phyloP scores from a whole-genome alignment of 176 grass and related monocot genomes.

The Urochloa ruziziensis region DNA sequence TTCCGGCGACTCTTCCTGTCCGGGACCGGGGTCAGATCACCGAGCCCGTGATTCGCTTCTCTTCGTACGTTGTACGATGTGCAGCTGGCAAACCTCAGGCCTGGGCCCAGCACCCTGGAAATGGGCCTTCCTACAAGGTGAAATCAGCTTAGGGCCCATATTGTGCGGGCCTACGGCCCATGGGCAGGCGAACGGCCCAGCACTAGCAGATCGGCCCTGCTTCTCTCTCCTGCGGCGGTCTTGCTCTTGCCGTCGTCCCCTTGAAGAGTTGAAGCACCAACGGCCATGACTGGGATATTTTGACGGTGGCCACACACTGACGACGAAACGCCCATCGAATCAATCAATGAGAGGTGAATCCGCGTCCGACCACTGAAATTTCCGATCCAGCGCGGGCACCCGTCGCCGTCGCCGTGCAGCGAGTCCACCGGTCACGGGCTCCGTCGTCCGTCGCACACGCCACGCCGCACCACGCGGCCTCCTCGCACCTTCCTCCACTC shows the following conservation, averaged over 20 bases:
- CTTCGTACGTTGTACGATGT: not conserved
- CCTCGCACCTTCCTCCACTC: constrained; percentile 29
- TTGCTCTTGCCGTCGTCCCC: not conserved
- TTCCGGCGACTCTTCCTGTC: not conserved
- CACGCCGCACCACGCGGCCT: not conserved
- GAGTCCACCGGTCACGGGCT: not conserved
- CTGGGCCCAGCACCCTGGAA: too few species aligned
- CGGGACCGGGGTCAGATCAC: not conserved
- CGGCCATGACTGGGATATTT: not conserved
- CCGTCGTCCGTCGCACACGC: not conserved
- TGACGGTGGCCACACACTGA: not conserved
- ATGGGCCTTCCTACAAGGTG: not conserved
- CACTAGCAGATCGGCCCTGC: too few species aligned
- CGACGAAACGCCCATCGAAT: not conserved
- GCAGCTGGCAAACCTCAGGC: too few species aligned
- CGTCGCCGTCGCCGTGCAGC: not conserved
- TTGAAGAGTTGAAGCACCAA: not conserved
- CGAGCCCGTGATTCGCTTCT: not conserved
- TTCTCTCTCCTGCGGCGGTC: not conserved
- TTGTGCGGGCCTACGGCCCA: not conserved
- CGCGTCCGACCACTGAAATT: constrained; percentile 9
- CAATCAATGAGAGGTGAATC: not conserved
- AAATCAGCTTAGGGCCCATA: not conserved
- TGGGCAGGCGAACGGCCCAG: not conserved
- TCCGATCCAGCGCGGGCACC: constrained; percentile 1